phyloP scores from a whole-genome alignment of 2,329 filamentous ascomycete genomes.

The Stemphylium lycopersici region DNA sequence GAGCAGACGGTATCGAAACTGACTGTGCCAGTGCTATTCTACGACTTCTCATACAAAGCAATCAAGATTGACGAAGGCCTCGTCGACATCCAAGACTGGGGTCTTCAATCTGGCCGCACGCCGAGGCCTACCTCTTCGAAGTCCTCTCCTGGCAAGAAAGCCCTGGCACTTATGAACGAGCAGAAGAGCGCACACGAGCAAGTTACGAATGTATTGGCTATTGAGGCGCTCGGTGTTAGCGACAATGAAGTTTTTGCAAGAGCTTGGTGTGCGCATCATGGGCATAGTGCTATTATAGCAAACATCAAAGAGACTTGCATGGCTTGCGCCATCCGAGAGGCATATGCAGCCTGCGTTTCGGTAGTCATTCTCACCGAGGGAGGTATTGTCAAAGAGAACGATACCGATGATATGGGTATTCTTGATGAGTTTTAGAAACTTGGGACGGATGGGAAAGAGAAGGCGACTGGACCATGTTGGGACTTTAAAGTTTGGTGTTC shows the following conservation, averaged over 20 bases:
- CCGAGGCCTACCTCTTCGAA: slow-evolving; percentile 39
- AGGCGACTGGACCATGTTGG: neutral
- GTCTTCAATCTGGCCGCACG: slow-evolving; percentile 43
- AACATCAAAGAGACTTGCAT: slow-evolving; percentile 73
- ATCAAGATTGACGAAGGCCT: slow-evolving; percentile 68
- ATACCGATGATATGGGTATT: slow-evolving; percentile 39
- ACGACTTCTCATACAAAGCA: slow-evolving; percentile 68
- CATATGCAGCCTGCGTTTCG: slow-evolving; percentile 74
- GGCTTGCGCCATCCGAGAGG: slow-evolving; percentile 75
- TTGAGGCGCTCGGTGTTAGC: slow-evolving; percentile 73
- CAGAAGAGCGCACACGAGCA: slow-evolving; percentile 39
- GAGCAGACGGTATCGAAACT: slow-evolving; percentile 6
- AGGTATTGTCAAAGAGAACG: slow-evolving; percentile 53
- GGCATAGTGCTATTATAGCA: slow-evolving; percentile 72
- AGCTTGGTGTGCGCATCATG: slow-evolving; percentile 80
- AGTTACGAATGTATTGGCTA: slow-evolving; percentile 69
- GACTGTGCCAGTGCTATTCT: slow-evolving; percentile 63
- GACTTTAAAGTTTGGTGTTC: slow-evolving; percentile 1
- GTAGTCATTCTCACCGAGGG: slow-evolving; percentile 69
- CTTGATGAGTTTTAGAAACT: slow-evolving; percentile 10
- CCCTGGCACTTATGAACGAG: slow-evolving; percentile 32
- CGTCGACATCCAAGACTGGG: slow-evolving; percentile 71
- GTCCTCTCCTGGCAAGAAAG: slow-evolving; percentile 42
- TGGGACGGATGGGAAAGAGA: neutral
- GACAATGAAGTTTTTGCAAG: slow-evolving; percentile 79